Evolutionary conservation across 1,284 basidiomycete genomes (phyloP), one percentile per base, ranked within the genome.

Genomic region (Cryptococcus floricola): DNA sequence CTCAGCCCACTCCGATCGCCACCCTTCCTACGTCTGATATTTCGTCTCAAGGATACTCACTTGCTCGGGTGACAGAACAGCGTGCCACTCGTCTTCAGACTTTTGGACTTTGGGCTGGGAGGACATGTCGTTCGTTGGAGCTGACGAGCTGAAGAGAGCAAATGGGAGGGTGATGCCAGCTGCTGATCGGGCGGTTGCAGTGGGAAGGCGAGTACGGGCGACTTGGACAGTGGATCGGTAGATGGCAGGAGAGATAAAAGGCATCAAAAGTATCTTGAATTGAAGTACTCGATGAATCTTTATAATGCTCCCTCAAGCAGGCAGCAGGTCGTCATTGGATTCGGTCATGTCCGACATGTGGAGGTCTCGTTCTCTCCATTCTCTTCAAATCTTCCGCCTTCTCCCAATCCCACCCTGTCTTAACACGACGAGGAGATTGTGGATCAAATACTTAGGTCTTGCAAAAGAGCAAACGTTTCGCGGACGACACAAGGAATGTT

Each of bases 21-120:
- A 10, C 23, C n/a, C 14, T 19, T 39, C n/a, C 18, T 39, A 14
- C 23, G 39, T 34, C 31, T 34, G 10, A 27, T 16, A 1, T 4
- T 10, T 41, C 41, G n/a, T 23, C 53, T 25, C 13, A 13, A n/a
- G 12, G 39, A n/a, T n/a, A 74, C 80, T 50, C 63, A 89, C 91
- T 83, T 95, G 92, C 73, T 92, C 85, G 0, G 85, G 85, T 39
- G 83, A 84, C 50, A 96, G 82, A 57, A 91, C 75, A 2, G 91
- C 89, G 62, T 83, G 82, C 92, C 92, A 96, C 73, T 95, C 91
- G n/a, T 79, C 72, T 5, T 93, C 89, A 28, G 83, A 80, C 80
- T 91, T 93, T 60, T 75, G 62, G 10, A 76, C 73, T 42, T 62
- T 61, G 9, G 68, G 66, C 39, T 62, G 53, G 31, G 51, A 50